phyloP scores from a whole-genome alignment of 208 protist species.

The Trypanosoma cruzi region DNA sequence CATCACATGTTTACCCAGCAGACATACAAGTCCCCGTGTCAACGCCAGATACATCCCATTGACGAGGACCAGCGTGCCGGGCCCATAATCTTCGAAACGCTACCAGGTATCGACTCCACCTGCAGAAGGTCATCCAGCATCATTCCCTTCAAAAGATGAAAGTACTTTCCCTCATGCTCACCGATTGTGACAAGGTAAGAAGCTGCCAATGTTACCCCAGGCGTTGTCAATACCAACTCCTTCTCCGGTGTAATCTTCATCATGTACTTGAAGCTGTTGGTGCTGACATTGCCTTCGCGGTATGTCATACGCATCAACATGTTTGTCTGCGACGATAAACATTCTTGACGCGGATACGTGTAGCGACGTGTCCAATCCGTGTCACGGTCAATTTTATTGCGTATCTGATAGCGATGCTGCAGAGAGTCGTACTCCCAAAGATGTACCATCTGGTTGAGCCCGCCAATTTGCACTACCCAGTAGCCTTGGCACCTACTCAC shows the following conservation, averaged over 20 bases:
- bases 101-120: conserved; percentile 32
- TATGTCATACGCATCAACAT: conserved; percentile 60
- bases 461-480: conserved; percentile 82
- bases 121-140: conserved; percentile 68
- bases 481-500: conserved; percentile 57
- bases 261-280: conserved; percentile 80
- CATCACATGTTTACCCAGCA: neutral
- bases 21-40: conserved; percentile 6
- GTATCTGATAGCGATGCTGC: conserved; percentile 64
- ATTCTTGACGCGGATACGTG: conserved; percentile 32
- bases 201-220: conserved; percentile 66
- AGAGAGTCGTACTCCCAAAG: conserved; percentile 83
- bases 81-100: conserved; percentile 65
- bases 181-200: conserved; percentile 64
- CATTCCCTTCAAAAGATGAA: conserved; percentile 76
- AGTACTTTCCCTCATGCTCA: conserved; percentile 64
- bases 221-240: conserved; percentile 54
- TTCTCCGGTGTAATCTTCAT: conserved; percentile 55
- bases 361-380: conserved; percentile 63
- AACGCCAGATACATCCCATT: conserved; percentile 72
- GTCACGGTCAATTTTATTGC: conserved; percentile 51
- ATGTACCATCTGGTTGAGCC: conserved; percentile 67
- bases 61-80: conserved; percentile 66
- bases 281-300: conserved; percentile 64
- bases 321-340: conserved; percentile 52